Base-by-base conservation (phyloP, 208 protist genomes). In the Porcisia hertigi region DNA sequence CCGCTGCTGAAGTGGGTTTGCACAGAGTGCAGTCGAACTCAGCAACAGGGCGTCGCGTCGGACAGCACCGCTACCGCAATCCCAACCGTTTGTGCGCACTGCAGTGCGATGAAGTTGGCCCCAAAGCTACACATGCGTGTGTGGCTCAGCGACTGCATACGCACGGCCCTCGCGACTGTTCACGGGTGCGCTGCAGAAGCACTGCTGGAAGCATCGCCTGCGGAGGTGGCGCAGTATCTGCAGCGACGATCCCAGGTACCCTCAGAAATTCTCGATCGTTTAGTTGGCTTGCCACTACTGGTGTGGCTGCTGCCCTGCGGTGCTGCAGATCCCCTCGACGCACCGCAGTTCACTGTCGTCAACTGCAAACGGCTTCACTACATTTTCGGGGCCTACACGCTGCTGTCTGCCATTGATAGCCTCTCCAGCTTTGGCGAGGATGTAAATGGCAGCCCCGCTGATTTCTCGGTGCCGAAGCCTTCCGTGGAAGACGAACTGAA, bases 241-340 rank as follows among this genome's bases (percentile, higher is more conserved):
- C 63, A 78, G 67, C 54, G 23, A 20, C 34, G 8, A 3, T 43
- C 49, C 4, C 20, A 8, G 0, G 23, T 54, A 6, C 43, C 12
- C 3, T 14, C 25, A 20, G 69, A 54, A 4, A 36, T 88, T 18
- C 25, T 54, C 9, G 9, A 57, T 7, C 30, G 75, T 20, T 71
- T 94, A n/a, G 70, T 87, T 43, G 88, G 90, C 1, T 30, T 76
- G 18, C 82, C 88, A n/a, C 39, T 91, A 1, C 66, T 94, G 3
- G 83, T 84, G 63, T 92, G 88, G 84, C 63, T 92, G 41, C 57
- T 86, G 55, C 66, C 62, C 6, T 71, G 45, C 18, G 53, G 76
- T 52, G 43, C 14, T 64, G 16, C 20, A 53, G 11, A 62, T 18
- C 39, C 23, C 3, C 8, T 45, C 7, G 85, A 64, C 4, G 43